phyloP scores from a whole-genome alignment of 352 stramenopile genomes.

The Globisporangium sylvaticum region DNA sequence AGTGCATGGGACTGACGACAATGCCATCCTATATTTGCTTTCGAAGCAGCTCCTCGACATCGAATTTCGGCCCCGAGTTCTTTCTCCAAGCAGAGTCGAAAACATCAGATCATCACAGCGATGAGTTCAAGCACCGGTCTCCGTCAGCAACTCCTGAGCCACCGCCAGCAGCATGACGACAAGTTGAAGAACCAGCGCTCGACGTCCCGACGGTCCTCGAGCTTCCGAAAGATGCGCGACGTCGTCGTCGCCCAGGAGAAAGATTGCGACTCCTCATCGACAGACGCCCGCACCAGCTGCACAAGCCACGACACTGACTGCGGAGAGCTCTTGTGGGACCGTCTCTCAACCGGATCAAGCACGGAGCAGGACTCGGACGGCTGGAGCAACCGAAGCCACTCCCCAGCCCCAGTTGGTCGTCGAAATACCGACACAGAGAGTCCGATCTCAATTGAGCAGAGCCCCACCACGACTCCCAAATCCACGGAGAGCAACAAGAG shows the following conservation, averaged over 20 bases:
- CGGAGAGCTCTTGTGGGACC: conserved; percentile 31
- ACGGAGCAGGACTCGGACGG: conserved; percentile 25
- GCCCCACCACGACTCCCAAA: background rate
- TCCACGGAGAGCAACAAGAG: conserved; percentile 10
- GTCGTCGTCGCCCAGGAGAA: conserved; percentile 14
- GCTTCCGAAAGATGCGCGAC: conserved; percentile 13
- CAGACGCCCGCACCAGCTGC: conserved; percentile 36
- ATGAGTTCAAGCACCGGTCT: conserved; percentile 4
- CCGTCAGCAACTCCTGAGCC: background rate
- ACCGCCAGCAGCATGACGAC: background rate
- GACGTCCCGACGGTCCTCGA: background rate
- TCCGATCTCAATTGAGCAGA: background rate
- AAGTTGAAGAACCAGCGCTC: conserved; percentile 1
- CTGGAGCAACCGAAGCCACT: conserved; percentile 19
- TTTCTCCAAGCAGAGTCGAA: background rate
- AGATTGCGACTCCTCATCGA: conserved; percentile 24
- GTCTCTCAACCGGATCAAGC: conserved; percentile 35
- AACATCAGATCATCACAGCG: background rate
- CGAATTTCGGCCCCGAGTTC: too few species aligned
- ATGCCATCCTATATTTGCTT: background rate
- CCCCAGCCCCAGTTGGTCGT: conserved; percentile 7
- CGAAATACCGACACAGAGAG: background rate
- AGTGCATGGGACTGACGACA: background rate
- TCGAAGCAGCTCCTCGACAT: background rate
- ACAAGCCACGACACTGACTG: conserved; percentile 31